Evolutionary conservation across 306 rosid species (phyloP).

Genomic region (Cucumis sativus): DNA sequence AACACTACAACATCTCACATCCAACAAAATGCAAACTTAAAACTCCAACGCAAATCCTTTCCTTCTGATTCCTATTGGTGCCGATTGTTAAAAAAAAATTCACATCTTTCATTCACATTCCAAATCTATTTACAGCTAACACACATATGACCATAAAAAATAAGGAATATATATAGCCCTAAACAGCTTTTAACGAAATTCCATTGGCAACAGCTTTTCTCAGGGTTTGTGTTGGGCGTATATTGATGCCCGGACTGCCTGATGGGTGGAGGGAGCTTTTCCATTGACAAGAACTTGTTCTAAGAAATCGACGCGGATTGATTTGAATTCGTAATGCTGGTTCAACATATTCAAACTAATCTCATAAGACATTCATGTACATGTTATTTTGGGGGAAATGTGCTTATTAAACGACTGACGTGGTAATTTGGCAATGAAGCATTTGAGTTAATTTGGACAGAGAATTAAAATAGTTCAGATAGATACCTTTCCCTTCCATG

Average conservation of each 20-base stretch:
- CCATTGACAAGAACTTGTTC: conserved; percentile 86
- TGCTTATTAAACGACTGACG: too few relatives aligned
- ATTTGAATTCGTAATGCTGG: conserved; percentile 69
- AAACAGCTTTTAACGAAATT: neutral
- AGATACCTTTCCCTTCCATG: conserved; percentile 74
- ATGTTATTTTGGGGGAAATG: neutral
- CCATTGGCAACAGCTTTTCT: conserved; percentile 13
- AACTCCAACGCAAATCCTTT: neutral
- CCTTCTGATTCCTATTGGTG: neutral
- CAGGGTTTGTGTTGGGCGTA: conserved; percentile 72
- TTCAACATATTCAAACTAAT: conserved; percentile 1
- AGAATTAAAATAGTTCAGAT: neutral
- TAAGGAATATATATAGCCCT: neutral
- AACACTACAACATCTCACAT: neutral
- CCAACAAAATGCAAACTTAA: neutral
- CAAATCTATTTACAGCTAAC: conserved; percentile 2
- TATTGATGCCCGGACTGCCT: conserved; percentile 52
- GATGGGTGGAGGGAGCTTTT: conserved; percentile 48
- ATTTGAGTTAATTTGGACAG: neutral
- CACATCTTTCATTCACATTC: neutral
- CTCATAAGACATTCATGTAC: neutral
- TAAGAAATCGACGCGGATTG: conserved; percentile 72
- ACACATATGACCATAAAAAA: neutral
- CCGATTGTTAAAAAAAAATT: neutral
- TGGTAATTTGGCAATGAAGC: neutral